Conservation (phyloP, 2,329 filamentous ascomycete species). For the Exophiala aquamarina region DNA sequence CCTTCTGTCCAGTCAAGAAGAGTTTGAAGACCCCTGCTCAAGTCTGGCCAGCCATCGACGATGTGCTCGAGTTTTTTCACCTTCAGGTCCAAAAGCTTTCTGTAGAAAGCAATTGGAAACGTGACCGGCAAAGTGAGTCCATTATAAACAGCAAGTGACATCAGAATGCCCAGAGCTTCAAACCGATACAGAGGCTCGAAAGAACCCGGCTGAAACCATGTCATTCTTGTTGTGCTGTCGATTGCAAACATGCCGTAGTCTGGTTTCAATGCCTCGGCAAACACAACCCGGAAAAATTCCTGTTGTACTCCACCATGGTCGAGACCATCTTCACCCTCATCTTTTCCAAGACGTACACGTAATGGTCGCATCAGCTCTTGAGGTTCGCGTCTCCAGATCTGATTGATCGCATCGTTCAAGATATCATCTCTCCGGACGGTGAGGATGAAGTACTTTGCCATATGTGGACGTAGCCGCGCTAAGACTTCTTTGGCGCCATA, state of each 20-base stretch:
- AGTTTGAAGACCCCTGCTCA: conserved; percentile 70
- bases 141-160: conserved; percentile 90
- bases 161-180: conserved; percentile 81
- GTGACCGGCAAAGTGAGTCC: conserved; percentile 87
- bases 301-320: conserved; percentile 96
- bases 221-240: conserved; percentile 72
- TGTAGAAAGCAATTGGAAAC: conserved; percentile 82
- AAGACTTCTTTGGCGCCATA: conserved; percentile 63
- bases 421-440: conserved; percentile 67
- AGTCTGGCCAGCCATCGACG: conserved; percentile 80
- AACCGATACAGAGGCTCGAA: conserved; percentile 85
- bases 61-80: conserved; percentile 74
- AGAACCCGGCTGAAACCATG: conserved; percentile 84
- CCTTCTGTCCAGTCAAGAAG: conserved; percentile 80
- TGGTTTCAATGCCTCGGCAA: conserved; percentile 76
- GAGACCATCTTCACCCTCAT: conserved; percentile 80
- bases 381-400: conserved; percentile 83
- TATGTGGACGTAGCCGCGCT: conserved; percentile 64
- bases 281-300: conserved; percentile 86
- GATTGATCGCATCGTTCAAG: conserved; percentile 74
- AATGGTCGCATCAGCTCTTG: conserved; percentile 80
- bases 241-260: conserved; percentile 75
- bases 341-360: conserved; percentile 82
- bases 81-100: conserved; percentile 69
- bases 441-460: conserved; percentile 70